Evolutionary conservation across 495 filamentous ascomycete species (phyloP).

Genomic region (Viridothelium virens): DNA sequence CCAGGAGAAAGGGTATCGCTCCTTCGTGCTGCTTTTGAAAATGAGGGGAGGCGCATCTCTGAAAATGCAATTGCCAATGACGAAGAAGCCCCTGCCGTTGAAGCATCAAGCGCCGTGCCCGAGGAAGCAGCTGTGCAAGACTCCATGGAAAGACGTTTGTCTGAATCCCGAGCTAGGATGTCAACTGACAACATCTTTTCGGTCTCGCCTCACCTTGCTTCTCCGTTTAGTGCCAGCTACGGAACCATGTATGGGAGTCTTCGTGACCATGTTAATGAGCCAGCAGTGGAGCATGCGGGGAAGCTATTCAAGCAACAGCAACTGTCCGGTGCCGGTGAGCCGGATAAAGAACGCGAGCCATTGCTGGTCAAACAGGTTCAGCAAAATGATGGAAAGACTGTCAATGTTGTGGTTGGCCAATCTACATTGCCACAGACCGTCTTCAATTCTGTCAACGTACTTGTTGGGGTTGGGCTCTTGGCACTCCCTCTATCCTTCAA

Average conservation of each 20-base stretch:
- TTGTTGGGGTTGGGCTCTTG: constrained; percentile 85
- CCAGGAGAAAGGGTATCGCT: constrained; percentile 34
- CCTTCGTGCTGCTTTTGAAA: constrained; percentile 41
- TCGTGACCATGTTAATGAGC: constrained; percentile 57
- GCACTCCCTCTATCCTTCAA: constrained; percentile 84
- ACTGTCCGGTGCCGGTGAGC: constrained; percentile 37
- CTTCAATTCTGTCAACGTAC: constrained; percentile 92
- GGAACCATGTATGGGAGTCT: constrained; percentile 73
- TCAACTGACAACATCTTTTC: constrained; percentile 47
- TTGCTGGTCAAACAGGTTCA: constrained; percentile 80
- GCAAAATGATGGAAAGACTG: constrained; percentile 73
- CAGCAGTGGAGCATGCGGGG: constrained; percentile 63
- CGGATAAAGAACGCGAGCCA: constrained; percentile 63
- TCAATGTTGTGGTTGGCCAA: constrained; percentile 77
- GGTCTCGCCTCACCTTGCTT: constrained; percentile 55
- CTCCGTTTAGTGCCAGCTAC: constrained; percentile 61
- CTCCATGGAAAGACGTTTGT: constrained; percentile 16
- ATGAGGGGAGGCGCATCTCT: constrained; percentile 22
- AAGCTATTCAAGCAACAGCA: constrained; percentile 67
- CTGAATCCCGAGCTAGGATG: background rate
- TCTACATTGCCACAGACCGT: constrained; percentile 91
- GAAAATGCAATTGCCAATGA: constrained; percentile 29
- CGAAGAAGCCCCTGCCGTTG: constrained; percentile 21
- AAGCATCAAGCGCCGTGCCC: background rate
- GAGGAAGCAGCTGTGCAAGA: constrained; percentile 12